A percentile compares a stretch with the other conserved stretches of the same genome.
These are phyloP conservation scores for Aureobasidium sp. DNA, from an alignment of 2,329 filamentous ascomycete genomes.

Conservation along the genomic window DNA sequence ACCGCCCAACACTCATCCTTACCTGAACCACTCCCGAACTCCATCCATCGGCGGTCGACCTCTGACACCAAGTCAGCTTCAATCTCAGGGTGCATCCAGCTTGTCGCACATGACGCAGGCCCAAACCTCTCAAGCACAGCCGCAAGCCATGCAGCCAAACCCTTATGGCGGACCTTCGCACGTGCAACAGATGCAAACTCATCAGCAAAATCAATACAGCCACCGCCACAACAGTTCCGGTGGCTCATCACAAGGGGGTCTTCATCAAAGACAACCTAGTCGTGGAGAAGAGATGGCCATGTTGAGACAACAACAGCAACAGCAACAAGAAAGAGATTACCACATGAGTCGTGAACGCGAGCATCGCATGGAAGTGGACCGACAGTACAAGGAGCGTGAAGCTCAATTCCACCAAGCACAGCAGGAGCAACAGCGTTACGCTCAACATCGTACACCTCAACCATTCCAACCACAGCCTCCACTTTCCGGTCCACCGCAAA, in stretches of 20 bases:
- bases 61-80: constrained; percentile 18
- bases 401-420: constrained; percentile 9
- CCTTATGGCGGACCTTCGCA: constrained; percentile 20
- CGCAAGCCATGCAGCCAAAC: constrained; percentile 25
- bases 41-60: constrained; percentile 24
- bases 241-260: constrained; percentile 19
- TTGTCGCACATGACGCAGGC: constrained; percentile 8
- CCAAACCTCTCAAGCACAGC: constrained; percentile 4
- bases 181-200: constrained; percentile 20
- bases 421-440: constrained; percentile 10
- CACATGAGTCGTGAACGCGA: constrained; percentile 8
- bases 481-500: neutral
- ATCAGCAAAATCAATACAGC: constrained; percentile 24
- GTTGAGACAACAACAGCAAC: constrained; percentile 17
- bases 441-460: neutral
- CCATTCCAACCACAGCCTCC: neutral
- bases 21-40: constrained; percentile 27
- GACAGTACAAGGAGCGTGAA: constrained; percentile 12
- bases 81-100: constrained; percentile 3
- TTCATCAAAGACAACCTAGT: constrained; percentile 25
- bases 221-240: constrained; percentile 28
- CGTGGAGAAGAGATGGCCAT: constrained; percentile 23
- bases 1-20: constrained; percentile 26
- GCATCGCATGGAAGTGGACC: constrained; percentile 14
- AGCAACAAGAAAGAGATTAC: constrained; percentile 18